Percentiles rank a stretch among this genome's conserved stretches.
These are phyloP conservation scores for Penicillium pancosmium DNA, from an alignment of 495 filamentous ascomycete genomes.

Conservation along the genomic window DNA sequence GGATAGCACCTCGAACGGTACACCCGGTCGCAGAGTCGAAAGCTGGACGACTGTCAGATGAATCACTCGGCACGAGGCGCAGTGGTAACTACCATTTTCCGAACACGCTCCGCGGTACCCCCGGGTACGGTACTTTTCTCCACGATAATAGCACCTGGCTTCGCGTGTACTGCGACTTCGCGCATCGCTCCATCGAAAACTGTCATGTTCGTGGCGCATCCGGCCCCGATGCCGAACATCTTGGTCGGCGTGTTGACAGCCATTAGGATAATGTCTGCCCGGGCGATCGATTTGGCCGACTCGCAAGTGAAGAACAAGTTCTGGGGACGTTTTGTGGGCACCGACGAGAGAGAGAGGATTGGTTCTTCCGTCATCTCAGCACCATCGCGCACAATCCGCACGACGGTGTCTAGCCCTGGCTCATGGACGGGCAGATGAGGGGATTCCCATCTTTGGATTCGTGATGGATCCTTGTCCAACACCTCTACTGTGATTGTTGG, in stretches of 20 bases:
- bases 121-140: slow-evolving; percentile 83
- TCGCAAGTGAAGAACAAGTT: slow-evolving; percentile 75
- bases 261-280: slow-evolving; percentile 73
- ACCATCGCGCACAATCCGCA: slow-evolving; percentile 18
- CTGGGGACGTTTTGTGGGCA: slow-evolving; percentile 1
- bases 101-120: slow-evolving; percentile 68
- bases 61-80: slow-evolving; percentile 27
- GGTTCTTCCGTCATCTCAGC: neutral
- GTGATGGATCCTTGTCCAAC: slow-evolving; percentile 64
- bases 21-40: slow-evolving; percentile 28
- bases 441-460: slow-evolving; percentile 77
- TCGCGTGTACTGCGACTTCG: slow-evolving; percentile 66
- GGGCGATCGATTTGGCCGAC: slow-evolving; percentile 57
- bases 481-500: slow-evolving; percentile 69
- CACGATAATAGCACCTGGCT: slow-evolving; percentile 68
- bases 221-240: slow-evolving; percentile 64
- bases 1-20: slow-evolving; percentile 77
- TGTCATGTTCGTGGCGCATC: slow-evolving; percentile 67
- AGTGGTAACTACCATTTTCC: slow-evolving; percentile 57
- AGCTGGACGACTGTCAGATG: neutral
- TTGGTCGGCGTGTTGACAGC: slow-evolving; percentile 83
- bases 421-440: slow-evolving; percentile 68
- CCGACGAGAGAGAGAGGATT: too few relatives aligned
- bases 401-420: slow-evolving; percentile 47
- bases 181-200: slow-evolving; percentile 66